Base-by-base conservation (phyloP, 352 stramenopile species). In the Pythium sukuiense region DNA sequence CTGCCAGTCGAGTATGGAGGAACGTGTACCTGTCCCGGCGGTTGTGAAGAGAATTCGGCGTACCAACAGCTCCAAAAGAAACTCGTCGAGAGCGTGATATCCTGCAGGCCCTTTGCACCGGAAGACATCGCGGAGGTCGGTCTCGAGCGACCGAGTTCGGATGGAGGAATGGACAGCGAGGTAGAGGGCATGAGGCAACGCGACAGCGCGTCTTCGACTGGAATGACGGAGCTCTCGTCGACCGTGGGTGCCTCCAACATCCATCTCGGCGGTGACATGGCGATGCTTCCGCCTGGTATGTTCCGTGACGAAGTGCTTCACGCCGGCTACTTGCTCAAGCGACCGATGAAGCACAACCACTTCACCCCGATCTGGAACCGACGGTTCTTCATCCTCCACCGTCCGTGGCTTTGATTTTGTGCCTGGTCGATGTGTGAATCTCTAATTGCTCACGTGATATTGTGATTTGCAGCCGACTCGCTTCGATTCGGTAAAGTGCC, bases 271-370 rank as follows among this genome's bases (percentile, higher is more conserved):
- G 59, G 62, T 29, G 64, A 55, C 13, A 8, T 32, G 14, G 29
- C 35, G 24, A 11, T 52, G 6, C 30, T 71, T n/a, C 59, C 65
- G 8, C 32, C 48, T 16, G 65, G 65, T 33, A n/a, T 79, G 37
- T 89, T 89, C 63, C 71, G 69, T 6, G 83, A 88, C n/a, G 78
- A 92, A 59, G 85, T 93, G 14, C 52, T 92, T 30, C 83, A 82
- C 55, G 80, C 79, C 3, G 81, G 88, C 1, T 95, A 88, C 56
- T 55, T 94, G 62, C 83, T 96, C 55, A 93, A 96, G 76, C 79
- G 88, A n/a, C 93, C 89, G 45, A 76, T 95, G 35, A 85, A 87
- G 2, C 84, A 94, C 77, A 95, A 94, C 76, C 82, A 91, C 62
- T 73, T 73, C 52, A 73, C 54, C 1, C 84, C 84, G 49, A 92